Conservation (phyloP, 1,284 basidiomycete genomes). For the Moesziomyces sp. region DNA sequence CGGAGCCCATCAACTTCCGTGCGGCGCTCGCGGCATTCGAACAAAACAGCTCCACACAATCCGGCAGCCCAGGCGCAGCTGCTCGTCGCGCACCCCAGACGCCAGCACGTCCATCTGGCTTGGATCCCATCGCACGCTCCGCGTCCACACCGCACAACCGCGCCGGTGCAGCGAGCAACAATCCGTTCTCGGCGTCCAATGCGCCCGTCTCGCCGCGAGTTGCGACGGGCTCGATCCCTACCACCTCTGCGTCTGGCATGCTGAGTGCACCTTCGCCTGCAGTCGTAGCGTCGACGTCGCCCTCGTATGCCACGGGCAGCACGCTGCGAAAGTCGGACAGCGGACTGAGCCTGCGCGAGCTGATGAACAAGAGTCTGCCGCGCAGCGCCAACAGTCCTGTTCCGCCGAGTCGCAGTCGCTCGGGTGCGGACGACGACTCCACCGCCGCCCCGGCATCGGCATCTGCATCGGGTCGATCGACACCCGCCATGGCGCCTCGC, state of each 20-base stretch:
- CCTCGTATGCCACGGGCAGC: not conserved
- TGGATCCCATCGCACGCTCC: slow-evolving; percentile 29
- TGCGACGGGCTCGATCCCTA: slow-evolving; percentile 5
- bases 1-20: slow-evolving; percentile 43
- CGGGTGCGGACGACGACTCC: not conserved
- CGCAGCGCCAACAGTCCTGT: slow-evolving; percentile 1
- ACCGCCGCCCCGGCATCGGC: slow-evolving; percentile 6
- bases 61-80: not conserved
- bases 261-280: slow-evolving; percentile 15
- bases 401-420: not conserved
- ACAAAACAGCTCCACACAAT: slow-evolving; percentile 4
- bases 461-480: slow-evolving; percentile 12
- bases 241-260: slow-evolving; percentile 28
- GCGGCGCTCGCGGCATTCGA: slow-evolving; percentile 46
- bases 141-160: slow-evolving; percentile 29
- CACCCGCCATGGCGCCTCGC: slow-evolving; percentile 7
- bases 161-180: slow-evolving; percentile 2
- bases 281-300: slow-evolving; percentile 1
- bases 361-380: slow-evolving; percentile 23
- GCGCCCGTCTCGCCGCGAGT: not conserved
- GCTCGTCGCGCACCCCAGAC: slow-evolving; percentile 14
- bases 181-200: slow-evolving; percentile 10
- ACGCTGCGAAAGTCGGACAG: slow-evolving; percentile 25
- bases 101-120: slow-evolving; percentile 15
- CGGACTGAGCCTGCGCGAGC: slow-evolving; percentile 30